A percentile compares a stretch with the other conserved stretches of the same genome.
Evolutionary conservation across 2,329 filamentous ascomycete genomes (phyloP).

Genomic region (Penicillium sp.): DNA sequence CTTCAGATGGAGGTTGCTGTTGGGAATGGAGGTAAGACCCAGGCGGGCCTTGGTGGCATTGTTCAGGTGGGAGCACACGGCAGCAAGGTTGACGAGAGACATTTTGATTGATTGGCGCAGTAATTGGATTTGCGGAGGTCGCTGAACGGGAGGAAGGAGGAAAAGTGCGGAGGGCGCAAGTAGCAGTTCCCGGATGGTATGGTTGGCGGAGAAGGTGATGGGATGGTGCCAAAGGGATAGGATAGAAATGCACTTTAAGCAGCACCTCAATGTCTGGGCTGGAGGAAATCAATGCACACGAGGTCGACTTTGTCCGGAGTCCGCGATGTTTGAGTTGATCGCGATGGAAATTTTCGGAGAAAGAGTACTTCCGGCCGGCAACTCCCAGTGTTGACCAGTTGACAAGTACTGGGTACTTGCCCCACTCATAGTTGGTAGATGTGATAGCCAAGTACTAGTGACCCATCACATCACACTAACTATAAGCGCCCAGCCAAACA

Average conservation of each 20-base stretch:
- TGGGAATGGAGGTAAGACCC: constrained; percentile 77
- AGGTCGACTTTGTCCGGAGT: neutral
- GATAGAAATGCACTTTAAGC: neutral
- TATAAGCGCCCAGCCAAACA: constrained; percentile 22
- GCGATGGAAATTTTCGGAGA: constrained; percentile 39
- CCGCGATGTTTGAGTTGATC: neutral
- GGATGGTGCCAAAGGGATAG: neutral
- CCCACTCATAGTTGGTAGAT: constrained; percentile 1
- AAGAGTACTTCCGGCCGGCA: constrained; percentile 21
- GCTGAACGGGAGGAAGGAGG: neutral
- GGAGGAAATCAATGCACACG: constrained; percentile 1
- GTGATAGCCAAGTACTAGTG: constrained; percentile 11
- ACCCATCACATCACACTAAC: constrained; percentile 20
- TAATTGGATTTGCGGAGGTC: constrained; percentile 22
- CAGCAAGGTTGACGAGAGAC: constrained; percentile 72
- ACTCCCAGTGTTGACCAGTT: neutral
- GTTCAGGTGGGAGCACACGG: constrained; percentile 87
- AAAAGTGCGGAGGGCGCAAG: neutral
- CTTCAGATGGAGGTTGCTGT: constrained; percentile 76
- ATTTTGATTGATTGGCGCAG: constrained; percentile 44
- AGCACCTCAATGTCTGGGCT: neutral
- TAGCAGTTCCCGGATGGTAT: neutral
- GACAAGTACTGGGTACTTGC: constrained; percentile 4
- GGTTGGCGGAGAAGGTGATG: neutral
- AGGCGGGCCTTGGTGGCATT: constrained; percentile 84